A percentile compares a stretch with the other conserved stretches of the same genome.
Evolutionary conservation across 2,329 filamentous ascomycete species (phyloP).

Genomic region (Fulvia fulva): DNA sequence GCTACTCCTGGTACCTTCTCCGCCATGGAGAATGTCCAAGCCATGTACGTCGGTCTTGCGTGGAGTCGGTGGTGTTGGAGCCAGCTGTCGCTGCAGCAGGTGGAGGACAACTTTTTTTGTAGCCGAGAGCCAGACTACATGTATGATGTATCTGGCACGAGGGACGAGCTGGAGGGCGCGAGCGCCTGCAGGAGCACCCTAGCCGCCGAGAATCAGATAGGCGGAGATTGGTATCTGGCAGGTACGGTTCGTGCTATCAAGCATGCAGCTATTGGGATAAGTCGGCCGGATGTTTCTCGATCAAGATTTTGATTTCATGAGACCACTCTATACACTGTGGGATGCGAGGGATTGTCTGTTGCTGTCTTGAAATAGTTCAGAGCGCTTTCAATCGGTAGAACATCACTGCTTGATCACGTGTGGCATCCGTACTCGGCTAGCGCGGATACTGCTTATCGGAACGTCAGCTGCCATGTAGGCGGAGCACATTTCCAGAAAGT

Average conservation of each 20-base stretch:
- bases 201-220: constrained; percentile 1
- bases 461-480: neutral
- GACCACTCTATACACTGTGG: no score
- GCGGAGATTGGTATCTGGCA: neutral
- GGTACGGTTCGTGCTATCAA: neutral
- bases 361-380: no score
- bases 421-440: neutral
- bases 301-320: no score
- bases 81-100: neutral
- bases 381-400: no score
- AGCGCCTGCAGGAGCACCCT: constrained; percentile 9
- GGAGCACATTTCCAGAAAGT: neutral
- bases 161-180: constrained; percentile 1
- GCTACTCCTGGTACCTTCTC: no score
- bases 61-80: neutral
- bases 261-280: no score
- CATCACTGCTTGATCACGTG: no score
- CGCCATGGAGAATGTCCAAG: neutral
- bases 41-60: neutral
- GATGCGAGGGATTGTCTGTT: no score
- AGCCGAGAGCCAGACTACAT: neutral
- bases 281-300: no score
- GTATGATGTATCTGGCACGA: neutral
- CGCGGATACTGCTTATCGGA: neutral
- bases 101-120: neutral